Evolutionary conservation across 805 yeast genomes (phyloP), one percentile per base, ranked within the genome.

Genomic region (Lachancea dasiensis): DNA sequence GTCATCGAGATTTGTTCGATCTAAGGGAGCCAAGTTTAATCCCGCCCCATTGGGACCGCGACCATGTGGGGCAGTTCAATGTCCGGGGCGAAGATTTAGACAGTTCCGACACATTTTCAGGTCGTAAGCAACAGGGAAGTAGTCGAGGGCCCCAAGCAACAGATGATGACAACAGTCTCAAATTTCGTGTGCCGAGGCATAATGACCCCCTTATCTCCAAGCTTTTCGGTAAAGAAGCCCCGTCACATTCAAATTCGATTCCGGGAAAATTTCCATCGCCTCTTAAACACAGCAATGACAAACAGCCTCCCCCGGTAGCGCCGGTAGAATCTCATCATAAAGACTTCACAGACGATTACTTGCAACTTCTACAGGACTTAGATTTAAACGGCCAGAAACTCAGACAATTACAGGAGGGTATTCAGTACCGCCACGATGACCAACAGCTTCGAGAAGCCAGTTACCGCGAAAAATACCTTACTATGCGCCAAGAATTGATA

Each of bases 191-290:
- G 6, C 56, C 57, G 9, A 34, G 33, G 10, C 42, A 36, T 17
- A 48, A 48, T 13, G 58, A 51, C 27, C 54, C 56, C 2, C 25
- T 56, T n/a, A 32, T 56, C 18, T 50, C 54, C 7, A 49, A 38
- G 27, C 41, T 56, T 7, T 51, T 56, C 22, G 44, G 43, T 13
- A 44, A 39, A 30, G 35, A 31, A 4, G 27, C 26, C 13, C 21
- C 27, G 15, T 27, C 30, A 5, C 38, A n/a, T 18, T 14, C 31
- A 18, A 31, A n/a, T 8, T 10, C 18, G n/a, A 25, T 34, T 3
- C 63, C 63, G 3, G 63, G 63, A 8, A 55, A 56, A 35, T 58
- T 54, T 30, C 60, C 61, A n/a, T 49, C 60, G 2, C 59, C 61
- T 15, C 20, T 22, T 13, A 47, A 45, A 27, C 25, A 14, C 17